Evolutionary conservation across 1,284 basidiomycete species (phyloP), one percentile per base, ranked within the genome.

Genomic region (Leccinum griseonigrum): DNA sequence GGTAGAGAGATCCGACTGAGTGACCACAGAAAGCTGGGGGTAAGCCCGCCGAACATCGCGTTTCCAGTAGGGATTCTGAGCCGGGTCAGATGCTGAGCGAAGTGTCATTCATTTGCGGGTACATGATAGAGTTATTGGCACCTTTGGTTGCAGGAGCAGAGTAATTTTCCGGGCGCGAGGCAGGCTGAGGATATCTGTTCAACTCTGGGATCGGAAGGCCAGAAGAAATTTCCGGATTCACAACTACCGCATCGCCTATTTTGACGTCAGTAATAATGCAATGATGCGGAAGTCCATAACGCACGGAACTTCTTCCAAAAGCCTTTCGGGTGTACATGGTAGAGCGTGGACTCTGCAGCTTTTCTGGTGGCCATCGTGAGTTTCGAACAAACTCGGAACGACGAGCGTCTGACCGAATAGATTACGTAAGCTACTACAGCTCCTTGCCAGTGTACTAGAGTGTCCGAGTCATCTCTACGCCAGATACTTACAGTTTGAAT

Each of bases 221-320:
- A 65, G 85, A 90, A 14, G 94, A 96, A 74, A 97, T 97, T 73
- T 92, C 88, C 43, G 95, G 94, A 77, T 96, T 95, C 67, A 95
- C 83, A 59, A 83, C 88, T 29, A 85, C 79, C 6, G 80, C 84
- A 72, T 93, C 90, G 60, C 91, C 92, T 94, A 75, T 59, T 26
- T 29, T 53, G 60, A 54, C 48, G 58, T 69, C 29, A 65, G 64
- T 14, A 59, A 58, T 32, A 9, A 36, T 7, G 55, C 54, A 34
- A 62, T 50, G 40, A 2, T 54, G 46, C 29, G 11, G 48, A 18
- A 29, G 60, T 8, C 18, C 51, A 6, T 0, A 4, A 62, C 91
- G 66, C 69, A 94, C 94, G 87, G 75, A 96, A 92, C 79, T 90
- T 94, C 85, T 95, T 96, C 94, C 94, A 96, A 75, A 96, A 95